Evolutionary conservation across 2,329 filamentous ascomycete species (phyloP), one percentile per base, ranked within the genome.

Genomic region (Cytospora mali): DNA sequence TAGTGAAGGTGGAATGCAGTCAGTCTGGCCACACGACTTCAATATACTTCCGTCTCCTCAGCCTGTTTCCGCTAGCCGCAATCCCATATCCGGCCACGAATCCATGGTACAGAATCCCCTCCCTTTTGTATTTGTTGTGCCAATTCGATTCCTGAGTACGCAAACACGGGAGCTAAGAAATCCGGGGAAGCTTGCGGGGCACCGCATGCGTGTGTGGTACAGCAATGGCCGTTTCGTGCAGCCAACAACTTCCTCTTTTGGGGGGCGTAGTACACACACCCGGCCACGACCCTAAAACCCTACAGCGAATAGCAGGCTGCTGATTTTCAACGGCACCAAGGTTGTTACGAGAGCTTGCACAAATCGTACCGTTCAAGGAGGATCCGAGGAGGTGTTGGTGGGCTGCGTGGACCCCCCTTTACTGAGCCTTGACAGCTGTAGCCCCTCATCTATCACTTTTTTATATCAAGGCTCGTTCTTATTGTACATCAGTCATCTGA

Each of bases 391-490:
- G 35, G 7, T 18, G 9, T n/a, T 46, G 42, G 21, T 46, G 42
- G 42, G 42, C 42, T 46, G 7, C 23, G 7, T 21, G n/a, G n/a
- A 5, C n/a, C n/a, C 42, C 42, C 42, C 6, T 21, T 46, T 18
- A 9, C 42, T 23, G 42, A 46, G 7, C 42, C 21, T 46, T 27
- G 46, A 31, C 27, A 13, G 31, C 16, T n/a, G 16, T 21, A 25
- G 25, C 54, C 54, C 55, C 55, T 57, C 39, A 49, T 49, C 39
- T 39, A 27, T 49, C 16, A 9, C 18, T 21, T 46, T n/a, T n/a
- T n/a, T n/a, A n/a, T 46, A 57, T 11, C 27, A 31, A 25, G 23
- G 25, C n/a, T 14, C 23, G 3, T 13, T 42, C 10, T 13, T 13
- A 46, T 13, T 13, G 23, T 46, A 21, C 42, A 46, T 13, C n/a